Base-by-base conservation (phyloP, 768 basidiomycete genomes). In the Auricularia sp. region DNA sequence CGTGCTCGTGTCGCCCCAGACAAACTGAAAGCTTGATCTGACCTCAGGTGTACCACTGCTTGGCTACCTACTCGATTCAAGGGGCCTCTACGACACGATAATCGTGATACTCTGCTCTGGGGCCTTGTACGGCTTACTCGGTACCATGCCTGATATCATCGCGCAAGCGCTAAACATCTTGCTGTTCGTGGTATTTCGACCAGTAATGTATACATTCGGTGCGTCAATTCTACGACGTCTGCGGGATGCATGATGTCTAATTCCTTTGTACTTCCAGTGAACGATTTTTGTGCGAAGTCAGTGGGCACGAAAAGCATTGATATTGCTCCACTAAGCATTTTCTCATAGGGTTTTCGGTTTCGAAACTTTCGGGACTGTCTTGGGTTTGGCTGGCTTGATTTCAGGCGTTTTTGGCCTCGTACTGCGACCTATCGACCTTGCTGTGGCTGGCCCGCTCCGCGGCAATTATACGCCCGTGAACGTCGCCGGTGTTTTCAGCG, bases 281-380 rank as follows among this genome's bases (percentile, higher is more conserved):
- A 66, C 33, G 68, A 69, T 51, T 69, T 67, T 60, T 66, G 68
- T 62, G 67, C 62, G 23, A 67, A 67, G 68, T 70, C 23, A 51
- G 64, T 21, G 8, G 51, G 10, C 11, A 10, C 1, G 35, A n/a
- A 39, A 62, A n/a, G n/a, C 43, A 33, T 10, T 66, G 68, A 61
- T 61, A 7, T 60, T 64, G 51, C 64, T 21, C 8, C 16, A 29
- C 56, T 59, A 23, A 59, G 43, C 58, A 16, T 60, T 34, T 47
- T 16, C 16, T 59, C 29, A 36, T 47, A 68, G 68, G 60, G 62
- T 72, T 16, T 74, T 74, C 62, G 73, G 74, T 8, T 74, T 73
- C 59, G 68, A 70, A 34, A 77, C 72, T 6, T 77, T 77, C 63
- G 76, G 76, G 1, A 75, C 72, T 14, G 74, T 77, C 43, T 75